Conservation (phyloP, 192 early-diverging fungal species). For the Chytriomyces hyalinus region DNA sequence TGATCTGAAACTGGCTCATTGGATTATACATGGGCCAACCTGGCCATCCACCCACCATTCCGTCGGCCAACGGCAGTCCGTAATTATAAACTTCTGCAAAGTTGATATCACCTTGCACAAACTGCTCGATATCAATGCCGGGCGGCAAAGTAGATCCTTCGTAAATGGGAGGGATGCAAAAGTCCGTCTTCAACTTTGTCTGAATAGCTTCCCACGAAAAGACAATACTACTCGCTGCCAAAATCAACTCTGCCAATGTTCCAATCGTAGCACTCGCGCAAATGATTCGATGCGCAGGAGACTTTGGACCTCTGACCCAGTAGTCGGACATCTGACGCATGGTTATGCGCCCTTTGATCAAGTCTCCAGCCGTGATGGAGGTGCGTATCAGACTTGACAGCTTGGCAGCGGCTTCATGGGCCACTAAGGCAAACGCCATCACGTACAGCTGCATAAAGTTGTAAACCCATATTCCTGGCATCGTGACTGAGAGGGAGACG, state of each 20-base stretch:
- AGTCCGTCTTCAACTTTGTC: background rate
- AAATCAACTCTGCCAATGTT: background rate
- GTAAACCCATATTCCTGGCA: conserved; percentile 23
- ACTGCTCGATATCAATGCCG: conserved; percentile 22
- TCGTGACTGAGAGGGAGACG: conserved; percentile 9
- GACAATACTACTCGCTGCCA: conserved; percentile 20
- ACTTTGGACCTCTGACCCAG: conserved; percentile 6
- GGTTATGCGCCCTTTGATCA: conserved; percentile 6
- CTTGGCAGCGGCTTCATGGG: background rate
- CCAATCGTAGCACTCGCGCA: background rate
- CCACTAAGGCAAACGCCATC: background rate
- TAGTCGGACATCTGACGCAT: conserved; percentile 16
- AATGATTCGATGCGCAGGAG: conserved; percentile 3
- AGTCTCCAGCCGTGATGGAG: conserved; percentile 25
- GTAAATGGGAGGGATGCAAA: conserved; percentile 21
- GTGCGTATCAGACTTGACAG: conserved; percentile 6
- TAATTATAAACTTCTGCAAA: conserved; percentile 31
- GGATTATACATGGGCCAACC: conserved; percentile 27
- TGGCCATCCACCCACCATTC: conserved; percentile 25
- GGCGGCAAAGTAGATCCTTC: background rate
- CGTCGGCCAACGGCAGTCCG: conserved; percentile 22
- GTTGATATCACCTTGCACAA: conserved; percentile 28
- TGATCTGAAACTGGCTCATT: conserved; percentile 24
- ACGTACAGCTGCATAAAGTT: conserved; percentile 27
- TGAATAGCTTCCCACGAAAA: conserved; percentile 25